These are phyloP conservation scores for Dillenia turbinata DNA, from an alignment of 164 flowering plant species.

Conservation along the genomic window DNA sequence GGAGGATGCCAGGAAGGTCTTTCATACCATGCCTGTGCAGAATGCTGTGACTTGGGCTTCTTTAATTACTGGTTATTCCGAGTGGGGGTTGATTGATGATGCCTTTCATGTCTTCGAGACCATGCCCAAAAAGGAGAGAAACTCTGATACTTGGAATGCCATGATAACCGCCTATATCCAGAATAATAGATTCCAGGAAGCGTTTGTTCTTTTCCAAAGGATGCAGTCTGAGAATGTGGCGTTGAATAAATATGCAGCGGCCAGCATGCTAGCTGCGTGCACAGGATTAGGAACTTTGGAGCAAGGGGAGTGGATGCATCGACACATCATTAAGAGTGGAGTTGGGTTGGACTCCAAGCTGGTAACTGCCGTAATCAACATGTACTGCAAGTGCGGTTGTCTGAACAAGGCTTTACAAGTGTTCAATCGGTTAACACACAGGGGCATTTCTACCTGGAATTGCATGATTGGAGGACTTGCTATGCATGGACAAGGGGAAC, in stretches of 20 bases:
- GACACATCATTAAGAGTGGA: constrained; percentile 29
- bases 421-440: constrained; percentile 28
- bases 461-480: constrained; percentile 69
- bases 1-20: constrained; percentile 47
- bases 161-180: constrained; percentile 54
- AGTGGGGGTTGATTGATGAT: constrained; percentile 36
- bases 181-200: constrained; percentile 41
- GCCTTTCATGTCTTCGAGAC: constrained; percentile 38
- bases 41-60: constrained; percentile 59
- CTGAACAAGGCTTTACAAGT: constrained; percentile 45
- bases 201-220: constrained; percentile 42
- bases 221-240: constrained; percentile 32
- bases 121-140: constrained; percentile 31
- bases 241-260: constrained; percentile 48
- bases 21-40: constrained; percentile 36
- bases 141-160: constrained; percentile 55
- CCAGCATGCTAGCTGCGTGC: constrained; percentile 65
- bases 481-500: constrained; percentile 46
- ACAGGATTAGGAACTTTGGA: constrained; percentile 51
- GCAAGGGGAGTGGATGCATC: constrained; percentile 52
- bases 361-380: constrained; percentile 47
- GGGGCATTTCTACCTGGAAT: constrained; percentile 60
- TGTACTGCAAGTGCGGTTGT: constrained; percentile 70
- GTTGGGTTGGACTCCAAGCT: constrained; percentile 46
- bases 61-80: constrained; percentile 50